Base-by-base conservation (phyloP, 2,329 filamentous ascomycete genomes). In the Teratosphaeriaceae sp. region DNA sequence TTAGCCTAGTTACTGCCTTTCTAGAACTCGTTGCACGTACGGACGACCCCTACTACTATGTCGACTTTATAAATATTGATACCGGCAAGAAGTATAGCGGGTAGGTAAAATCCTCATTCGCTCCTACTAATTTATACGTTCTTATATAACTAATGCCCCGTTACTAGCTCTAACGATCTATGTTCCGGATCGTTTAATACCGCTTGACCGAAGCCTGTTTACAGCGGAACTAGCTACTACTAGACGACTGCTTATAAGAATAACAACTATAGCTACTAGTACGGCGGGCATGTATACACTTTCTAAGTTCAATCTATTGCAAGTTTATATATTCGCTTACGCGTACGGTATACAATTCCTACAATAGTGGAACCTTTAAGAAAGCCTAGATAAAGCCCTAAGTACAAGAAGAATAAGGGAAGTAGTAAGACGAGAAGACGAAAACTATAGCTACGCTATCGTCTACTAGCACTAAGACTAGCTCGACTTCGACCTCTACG, bases 31-130 rank as follows among this genome's bases (percentile, higher is more conserved):
- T 35, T 35, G 31, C 31, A 13, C 31, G 31, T 18, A 35, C 31
- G 31, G n/a, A 35, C 31, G 31, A 35, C 31, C 31, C 31, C 31
- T 35, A 18, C 31, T 35, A 35, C 31, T 35, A 18, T 35, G 31
- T 35, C 31, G 31, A 35, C n/a, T 18, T 18, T 35, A 18, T 35
- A 18, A 18, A 35, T 35, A 18, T 18, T 21, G 31, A 35, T 13
- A 35, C 16, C n/a, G 31, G 31, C 31, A 35, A 35, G 31, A 35
- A 35, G 20, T 35, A 35, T 35, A 18, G 31, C 31, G 31, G 31
- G 31, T 35, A 35, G 31, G 31, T 4, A 35, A 35, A 35, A 7
- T 13, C 31, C 31, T 35, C 13, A 18, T 35, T 35, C 31, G 5
- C 20, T 9, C 13, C 5, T 35, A 18, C 31, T 35, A 5, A 13